These are phyloP conservation scores for Astraeus odoratus DNA, from an alignment of 768 basidiomycete species.

Conservation along the genomic window DNA sequence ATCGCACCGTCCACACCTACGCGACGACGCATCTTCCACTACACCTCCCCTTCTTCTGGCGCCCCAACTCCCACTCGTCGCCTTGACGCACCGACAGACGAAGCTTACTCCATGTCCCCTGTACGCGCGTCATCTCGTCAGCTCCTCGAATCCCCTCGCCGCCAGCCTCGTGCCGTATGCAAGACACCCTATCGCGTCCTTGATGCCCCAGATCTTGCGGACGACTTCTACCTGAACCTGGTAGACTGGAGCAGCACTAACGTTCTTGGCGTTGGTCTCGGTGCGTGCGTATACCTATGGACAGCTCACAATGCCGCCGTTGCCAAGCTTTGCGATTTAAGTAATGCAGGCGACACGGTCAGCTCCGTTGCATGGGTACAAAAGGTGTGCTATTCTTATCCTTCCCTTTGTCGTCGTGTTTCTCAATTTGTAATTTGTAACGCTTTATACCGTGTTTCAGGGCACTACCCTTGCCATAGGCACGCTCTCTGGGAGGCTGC, in stretches of 20 bases:
- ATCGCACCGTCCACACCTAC: slow-evolving; percentile 39
- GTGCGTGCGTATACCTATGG: slow-evolving; percentile 94
- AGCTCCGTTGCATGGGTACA: slow-evolving; percentile 94
- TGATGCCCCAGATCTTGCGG: slow-evolving; percentile 94
- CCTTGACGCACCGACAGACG: slow-evolving; percentile 81
- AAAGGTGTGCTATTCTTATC: slow-evolving; percentile 31
- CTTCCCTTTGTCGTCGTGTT: slow-evolving; percentile 1
- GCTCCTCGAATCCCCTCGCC: slow-evolving; percentile 78
- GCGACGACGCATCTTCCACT: slow-evolving; percentile 58
- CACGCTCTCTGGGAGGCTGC: slow-evolving; percentile 80
- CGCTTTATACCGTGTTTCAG: no score
- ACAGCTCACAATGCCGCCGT: slow-evolving; percentile 90
- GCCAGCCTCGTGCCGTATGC: slow-evolving; percentile 74
- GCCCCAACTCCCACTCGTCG: slow-evolving; percentile 48
- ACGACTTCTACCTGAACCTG: slow-evolving; percentile 97
- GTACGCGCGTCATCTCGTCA: slow-evolving; percentile 77
- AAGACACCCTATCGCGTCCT: slow-evolving; percentile 96
- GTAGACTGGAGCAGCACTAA: slow-evolving; percentile 98
- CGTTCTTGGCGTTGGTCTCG: slow-evolving; percentile 89
- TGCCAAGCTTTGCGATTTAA: slow-evolving; percentile 82
- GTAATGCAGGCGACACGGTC: slow-evolving; percentile 57
- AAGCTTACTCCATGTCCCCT: slow-evolving; percentile 86
- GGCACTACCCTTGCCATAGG: slow-evolving; percentile 91
- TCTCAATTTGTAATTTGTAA: neutral
- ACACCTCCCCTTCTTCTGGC: slow-evolving; percentile 54